phyloP scores from a whole-genome alignment of 176 grass and related monocot genomes.

The Eleusine coracana region DNA sequence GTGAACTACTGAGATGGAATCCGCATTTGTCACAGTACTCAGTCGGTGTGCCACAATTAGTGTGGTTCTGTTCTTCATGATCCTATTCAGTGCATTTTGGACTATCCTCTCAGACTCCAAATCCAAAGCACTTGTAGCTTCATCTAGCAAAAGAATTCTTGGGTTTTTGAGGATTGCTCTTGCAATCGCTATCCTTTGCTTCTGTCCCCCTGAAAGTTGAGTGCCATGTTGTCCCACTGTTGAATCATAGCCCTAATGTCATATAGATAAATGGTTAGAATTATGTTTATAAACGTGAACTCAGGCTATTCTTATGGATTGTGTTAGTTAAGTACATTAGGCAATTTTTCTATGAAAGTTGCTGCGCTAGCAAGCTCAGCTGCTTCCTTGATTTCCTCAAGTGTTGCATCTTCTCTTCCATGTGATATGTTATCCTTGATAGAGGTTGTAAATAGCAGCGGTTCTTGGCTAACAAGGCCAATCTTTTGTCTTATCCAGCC shows the following conservation, averaged over 20 bases:
- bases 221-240: constrained; percentile 51
- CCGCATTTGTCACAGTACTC: not conserved
- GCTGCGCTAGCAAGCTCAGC: constrained; percentile 49
- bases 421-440: constrained; percentile 60
- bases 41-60: not conserved
- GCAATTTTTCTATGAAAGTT: constrained; percentile 59
- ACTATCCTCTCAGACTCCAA: constrained; percentile 25
- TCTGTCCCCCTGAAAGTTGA: constrained; percentile 67
- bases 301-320: not conserved
- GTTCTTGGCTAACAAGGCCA: constrained; percentile 66
- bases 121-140: constrained; percentile 67
- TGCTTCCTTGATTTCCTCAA: constrained; percentile 56
- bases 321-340: constrained; percentile 42
- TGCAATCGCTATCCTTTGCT: constrained; percentile 57
- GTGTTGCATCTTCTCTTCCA: constrained; percentile 53
- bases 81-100: not conserved
- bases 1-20: not conserved
- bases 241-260: constrained; percentile 52
- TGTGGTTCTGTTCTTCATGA: not conserved
- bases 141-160: constrained; percentile 65
- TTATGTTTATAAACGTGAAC: constrained; percentile 11
- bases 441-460: constrained; percentile 56
- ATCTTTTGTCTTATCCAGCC: constrained; percentile 52
- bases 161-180: constrained; percentile 61
- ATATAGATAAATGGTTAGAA: constrained; percentile 33